Evolutionary conservation across 352 stramenopile species (phyloP), one percentile per base, ranked within the genome.

Genomic region (Plasmopara halstedii): DNA sequence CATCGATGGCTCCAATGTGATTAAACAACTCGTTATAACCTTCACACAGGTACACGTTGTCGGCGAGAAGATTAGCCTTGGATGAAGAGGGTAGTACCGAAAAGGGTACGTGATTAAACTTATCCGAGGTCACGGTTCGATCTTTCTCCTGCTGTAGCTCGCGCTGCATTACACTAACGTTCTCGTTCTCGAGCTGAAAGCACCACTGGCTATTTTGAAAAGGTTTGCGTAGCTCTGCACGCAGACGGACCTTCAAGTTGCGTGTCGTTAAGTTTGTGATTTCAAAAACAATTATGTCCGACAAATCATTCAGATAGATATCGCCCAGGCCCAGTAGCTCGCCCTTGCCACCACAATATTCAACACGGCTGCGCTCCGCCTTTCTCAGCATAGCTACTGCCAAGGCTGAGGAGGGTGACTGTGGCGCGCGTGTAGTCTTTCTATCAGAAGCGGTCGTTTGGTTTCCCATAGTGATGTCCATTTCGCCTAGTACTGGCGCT

Each of bases 1-100:
- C 67, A 14, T 82, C 51, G 13, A 90, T 44, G 0, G 74, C 74
- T 5, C 63, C 77, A 25, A 94, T 90, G 33, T 93, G 78, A 56
- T 94, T 94, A 46, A 94, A 94, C 2, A 94, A 62, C 47, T 94
- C 83, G 46, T 94, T 94, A 72, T 92, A 94, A 35, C 79, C 80
- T 45, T 93, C 80, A 43, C 73, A 80, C 0, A 94, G 58, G 25
- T 91, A 90, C 34, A 85, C 63, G 42, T 90, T 93, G 47, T 93
- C 80, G 0, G 73, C 67, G 17, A 61, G 81, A 0, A 90, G 71
- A 22, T 72, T 65, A 2, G 75, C 72, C 40, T 83, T 87, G 10
- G 76, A 75, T 1, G 76, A 82, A 34, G 74, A 69, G 9, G 79
- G 76, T 19, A 90, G 48, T 18, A 93, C 70, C 6, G 79, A 85